phyloP scores from a whole-genome alignment of 768 basidiomycete genomes.

The Lanmaoa pseudosensibilis region DNA sequence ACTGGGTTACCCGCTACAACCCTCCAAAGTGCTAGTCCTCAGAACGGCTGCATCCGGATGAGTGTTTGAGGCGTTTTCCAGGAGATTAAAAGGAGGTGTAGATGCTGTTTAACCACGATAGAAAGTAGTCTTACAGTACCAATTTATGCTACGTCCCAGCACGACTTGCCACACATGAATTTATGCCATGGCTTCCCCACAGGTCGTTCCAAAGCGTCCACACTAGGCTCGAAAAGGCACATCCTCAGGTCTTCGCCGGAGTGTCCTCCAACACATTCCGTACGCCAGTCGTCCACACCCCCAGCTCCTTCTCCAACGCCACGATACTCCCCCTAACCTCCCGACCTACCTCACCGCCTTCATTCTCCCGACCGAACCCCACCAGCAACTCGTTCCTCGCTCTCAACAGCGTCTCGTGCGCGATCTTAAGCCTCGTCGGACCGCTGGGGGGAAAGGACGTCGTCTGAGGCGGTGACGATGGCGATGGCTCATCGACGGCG shows the following conservation, averaged over 20 bases:
- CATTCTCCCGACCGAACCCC: slow-evolving; percentile 70
- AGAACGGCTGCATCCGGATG: background rate
- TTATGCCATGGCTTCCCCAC: background rate
- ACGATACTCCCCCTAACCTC: slow-evolving; percentile 61
- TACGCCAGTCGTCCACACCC: slow-evolving; percentile 65
- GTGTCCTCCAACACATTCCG: slow-evolving; percentile 53
- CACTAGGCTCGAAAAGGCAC: background rate
- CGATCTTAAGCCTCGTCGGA: slow-evolving; percentile 57
- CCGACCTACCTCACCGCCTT: slow-evolving; percentile 70
- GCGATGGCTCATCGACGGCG: slow-evolving; percentile 70
- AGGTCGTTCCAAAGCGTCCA: background rate
- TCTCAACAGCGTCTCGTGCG: slow-evolving; percentile 59
- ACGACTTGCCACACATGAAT: background rate
- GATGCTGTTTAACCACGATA: background rate
- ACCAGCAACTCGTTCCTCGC: slow-evolving; percentile 62
- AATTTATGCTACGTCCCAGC: background rate
- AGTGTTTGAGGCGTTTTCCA: background rate
- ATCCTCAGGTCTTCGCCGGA: background rate
- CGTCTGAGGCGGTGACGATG: slow-evolving; percentile 25
- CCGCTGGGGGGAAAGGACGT: slow-evolving; percentile 66
- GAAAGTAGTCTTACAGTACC: background rate
- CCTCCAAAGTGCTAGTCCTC: background rate
- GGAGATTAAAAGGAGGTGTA: background rate
- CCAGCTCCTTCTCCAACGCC: slow-evolving; percentile 69
- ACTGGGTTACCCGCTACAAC: background rate